Percentiles rank a stretch among this genome's conserved stretches.
These are phyloP conservation scores for Volvox africanus DNA, from an alignment of 139 green algal species.

Conservation along the genomic window DNA sequence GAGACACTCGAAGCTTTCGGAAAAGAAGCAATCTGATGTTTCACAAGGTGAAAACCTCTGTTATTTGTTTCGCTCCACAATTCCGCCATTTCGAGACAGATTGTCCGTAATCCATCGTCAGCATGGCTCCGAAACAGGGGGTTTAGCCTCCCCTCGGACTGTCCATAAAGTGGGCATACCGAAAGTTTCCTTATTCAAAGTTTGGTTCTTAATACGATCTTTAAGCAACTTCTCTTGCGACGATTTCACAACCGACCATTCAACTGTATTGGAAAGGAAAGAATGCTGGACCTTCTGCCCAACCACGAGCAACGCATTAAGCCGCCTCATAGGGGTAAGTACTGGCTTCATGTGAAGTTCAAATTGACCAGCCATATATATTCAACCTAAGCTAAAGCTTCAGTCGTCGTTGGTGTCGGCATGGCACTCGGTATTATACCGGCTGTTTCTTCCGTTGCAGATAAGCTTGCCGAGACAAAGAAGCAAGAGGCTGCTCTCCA, in stretches of 20 bases:
- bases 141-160: not conserved
- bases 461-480: conserved; percentile 54
- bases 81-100: not conserved
- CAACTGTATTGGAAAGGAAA: not conserved
- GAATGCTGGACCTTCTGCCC: conserved; percentile 16
- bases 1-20: no score
- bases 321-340: conserved; percentile 30
- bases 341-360: not conserved
- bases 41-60: not conserved
- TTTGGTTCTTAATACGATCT: no score
- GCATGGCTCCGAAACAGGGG: not conserved
- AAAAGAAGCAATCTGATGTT: not conserved
- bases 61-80: not conserved
- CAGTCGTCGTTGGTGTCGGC: not conserved
- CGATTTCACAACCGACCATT: no score
- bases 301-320: not conserved
- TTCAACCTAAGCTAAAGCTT: not conserved
- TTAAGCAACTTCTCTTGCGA: no score
- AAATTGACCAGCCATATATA: not conserved
- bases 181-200: not conserved
- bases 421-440: not conserved
- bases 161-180: no score
- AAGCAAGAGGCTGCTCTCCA: conserved; percentile 13
- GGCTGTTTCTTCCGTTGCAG: not conserved
- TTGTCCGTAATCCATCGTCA: not conserved